These are phyloP conservation scores for Candida sanyaensis DNA, from an alignment of 1,139 yeast species.

Conservation along the genomic window DNA sequence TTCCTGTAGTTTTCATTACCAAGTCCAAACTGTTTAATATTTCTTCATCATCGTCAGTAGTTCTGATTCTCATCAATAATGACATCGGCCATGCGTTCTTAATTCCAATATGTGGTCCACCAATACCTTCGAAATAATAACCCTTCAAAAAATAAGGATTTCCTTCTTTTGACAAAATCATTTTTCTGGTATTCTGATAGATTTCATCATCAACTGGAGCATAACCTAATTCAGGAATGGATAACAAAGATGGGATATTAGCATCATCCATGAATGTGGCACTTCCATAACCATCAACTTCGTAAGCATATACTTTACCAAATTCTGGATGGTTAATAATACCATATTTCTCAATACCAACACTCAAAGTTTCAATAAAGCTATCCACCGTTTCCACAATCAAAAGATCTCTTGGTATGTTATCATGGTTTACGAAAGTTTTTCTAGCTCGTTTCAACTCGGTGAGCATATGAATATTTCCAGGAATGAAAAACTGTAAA, in stretches of 20 bases:
- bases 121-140: slow-evolving; percentile 66
- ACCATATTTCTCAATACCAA: slow-evolving; percentile 66
- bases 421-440: slow-evolving; percentile 17
- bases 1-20: slow-evolving; percentile 64
- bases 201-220: slow-evolving; percentile 50
- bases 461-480: slow-evolving; percentile 74
- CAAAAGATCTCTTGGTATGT: slow-evolving; percentile 10
- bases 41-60: slow-evolving; percentile 71
- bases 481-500: slow-evolving; percentile 81
- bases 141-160: slow-evolving; percentile 81
- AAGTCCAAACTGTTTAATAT: slow-evolving; percentile 51
- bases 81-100: slow-evolving; percentile 92
- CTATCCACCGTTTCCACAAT: slow-evolving; percentile 24
- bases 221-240: slow-evolving; percentile 82
- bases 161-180: slow-evolving; percentile 69
- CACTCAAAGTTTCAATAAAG: slow-evolving; percentile 45
- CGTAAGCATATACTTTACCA: slow-evolving; percentile 85
- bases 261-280: slow-evolving; percentile 85
- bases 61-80: slow-evolving; percentile 68
- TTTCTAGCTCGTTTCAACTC: slow-evolving; percentile 50
- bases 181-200: slow-evolving; percentile 76
- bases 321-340: slow-evolving; percentile 63
- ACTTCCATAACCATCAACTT: slow-evolving; percentile 87
- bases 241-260: slow-evolving; percentile 77
- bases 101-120: slow-evolving; percentile 90